Evolutionary conservation across 75 land plant species (phyloP).

Genomic region (Pinus taeda): DNA sequence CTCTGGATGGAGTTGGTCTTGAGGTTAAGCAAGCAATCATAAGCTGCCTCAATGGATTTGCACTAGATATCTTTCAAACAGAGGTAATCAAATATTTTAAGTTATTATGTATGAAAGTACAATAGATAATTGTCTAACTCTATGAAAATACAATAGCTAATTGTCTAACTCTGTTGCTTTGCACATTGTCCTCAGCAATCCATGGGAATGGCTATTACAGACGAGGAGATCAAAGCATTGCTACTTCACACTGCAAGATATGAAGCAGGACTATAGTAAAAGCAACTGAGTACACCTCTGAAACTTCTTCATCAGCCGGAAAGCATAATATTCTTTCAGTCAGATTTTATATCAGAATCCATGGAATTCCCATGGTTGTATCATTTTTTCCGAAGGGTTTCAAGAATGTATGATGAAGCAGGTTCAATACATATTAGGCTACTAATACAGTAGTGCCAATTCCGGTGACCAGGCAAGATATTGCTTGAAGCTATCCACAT

Average conservation of each 20-base stretch:
- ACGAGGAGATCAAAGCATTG: constrained; percentile 36
- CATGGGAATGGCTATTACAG: constrained; percentile 18
- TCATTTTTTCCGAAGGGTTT: no score
- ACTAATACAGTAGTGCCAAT: no score
- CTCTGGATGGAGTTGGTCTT: constrained; percentile 75
- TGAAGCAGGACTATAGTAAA: background rate
- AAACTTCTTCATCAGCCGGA: no score
- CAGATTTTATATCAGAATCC: no score
- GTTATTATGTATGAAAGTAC: background rate
- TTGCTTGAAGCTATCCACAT: no score
- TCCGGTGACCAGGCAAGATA: no score
- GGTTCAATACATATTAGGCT: no score
- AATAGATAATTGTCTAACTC: background rate
- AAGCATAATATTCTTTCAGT: no score
- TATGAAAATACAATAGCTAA: no score
- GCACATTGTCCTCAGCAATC: constrained; percentile 14
- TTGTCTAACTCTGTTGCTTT: background rate
- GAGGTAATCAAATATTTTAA: constrained; percentile 46
- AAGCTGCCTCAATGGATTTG: constrained; percentile 95
- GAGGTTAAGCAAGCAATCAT: constrained; percentile 92
- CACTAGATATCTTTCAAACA: constrained; percentile 79
- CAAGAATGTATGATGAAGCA: no score
- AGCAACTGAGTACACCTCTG: no score
- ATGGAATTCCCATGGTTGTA: no score
- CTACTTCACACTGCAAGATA: constrained; percentile 13